Percentiles rank a stretch among this genome's conserved stretches.
These are phyloP conservation scores for Musa beccarii DNA, from an alignment of 176 grass and related monocot genomes.

Conservation along the genomic window DNA sequence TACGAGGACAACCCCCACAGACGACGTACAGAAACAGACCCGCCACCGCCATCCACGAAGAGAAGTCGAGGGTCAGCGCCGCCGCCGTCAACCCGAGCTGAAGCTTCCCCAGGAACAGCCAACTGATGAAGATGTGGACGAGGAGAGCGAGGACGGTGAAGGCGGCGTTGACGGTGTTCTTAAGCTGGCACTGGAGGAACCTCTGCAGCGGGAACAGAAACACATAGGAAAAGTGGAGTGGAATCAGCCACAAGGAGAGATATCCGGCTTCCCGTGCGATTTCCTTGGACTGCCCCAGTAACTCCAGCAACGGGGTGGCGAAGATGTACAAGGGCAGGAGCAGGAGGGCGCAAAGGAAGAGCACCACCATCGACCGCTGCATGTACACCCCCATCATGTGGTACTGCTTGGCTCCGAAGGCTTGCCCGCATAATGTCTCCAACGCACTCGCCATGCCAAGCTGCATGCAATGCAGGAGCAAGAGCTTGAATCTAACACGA, in stretches of 20 bases:
- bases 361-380: slow-evolving; percentile 62
- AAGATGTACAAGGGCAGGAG: slow-evolving; percentile 41
- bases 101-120: neutral
- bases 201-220: neutral
- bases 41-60: neutral
- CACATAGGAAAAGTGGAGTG: slow-evolving; percentile 40
- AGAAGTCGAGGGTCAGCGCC: neutral
- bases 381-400: slow-evolving; percentile 55
- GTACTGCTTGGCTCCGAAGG: slow-evolving; percentile 59
- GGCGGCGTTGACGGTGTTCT: neutral
- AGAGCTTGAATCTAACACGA: too few species aligned
- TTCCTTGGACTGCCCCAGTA: slow-evolving; percentile 55
- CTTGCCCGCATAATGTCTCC: slow-evolving; percentile 57
- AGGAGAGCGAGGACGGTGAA: neutral
- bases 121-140: neutral
- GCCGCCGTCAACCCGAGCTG: neutral
- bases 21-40: neutral
- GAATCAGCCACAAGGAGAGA: slow-evolving; percentile 70
- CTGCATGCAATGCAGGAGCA: neutral
- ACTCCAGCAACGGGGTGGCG: slow-evolving; percentile 48
- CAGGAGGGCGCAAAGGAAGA: slow-evolving; percentile 38
- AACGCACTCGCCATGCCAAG: slow-evolving; percentile 30
- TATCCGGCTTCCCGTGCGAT: slow-evolving; percentile 54
- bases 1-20: neutral
- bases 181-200: slow-evolving; percentile 37